phyloP scores from a whole-genome alignment of 805 yeast species.

The Lachancea lanzarotensis region DNA sequence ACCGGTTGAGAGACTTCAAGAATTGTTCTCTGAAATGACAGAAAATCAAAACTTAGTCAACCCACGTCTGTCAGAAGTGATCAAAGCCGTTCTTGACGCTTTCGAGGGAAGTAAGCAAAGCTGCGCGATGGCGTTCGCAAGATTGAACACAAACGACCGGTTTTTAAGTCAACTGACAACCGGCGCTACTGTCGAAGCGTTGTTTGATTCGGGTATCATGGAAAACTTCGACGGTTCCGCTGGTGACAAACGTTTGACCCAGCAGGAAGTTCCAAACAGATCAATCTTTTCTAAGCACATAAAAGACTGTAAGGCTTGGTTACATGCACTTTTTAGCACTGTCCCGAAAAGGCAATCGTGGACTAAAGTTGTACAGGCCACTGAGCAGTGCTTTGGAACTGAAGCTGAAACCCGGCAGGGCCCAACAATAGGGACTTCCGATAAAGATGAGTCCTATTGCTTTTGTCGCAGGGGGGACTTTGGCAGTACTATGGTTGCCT shows the following conservation, averaged over 20 bases:
- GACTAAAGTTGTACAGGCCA: conserved; percentile 1
- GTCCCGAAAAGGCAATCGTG: conserved; percentile 2
- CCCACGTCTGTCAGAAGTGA: conserved; percentile 8
- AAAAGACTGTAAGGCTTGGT: conserved; percentile 8
- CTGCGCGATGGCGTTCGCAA: conserved; percentile 13
- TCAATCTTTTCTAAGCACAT: conserved; percentile 14
- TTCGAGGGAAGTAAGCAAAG: conserved; percentile 11
- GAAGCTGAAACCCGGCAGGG: conserved; percentile 22
- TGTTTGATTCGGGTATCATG: conserved; percentile 7
- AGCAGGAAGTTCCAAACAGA: conserved; percentile 23
- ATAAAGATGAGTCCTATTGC: conserved; percentile 36
- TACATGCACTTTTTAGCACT: conserved; percentile 5
- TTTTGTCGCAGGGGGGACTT: conserved; percentile 55
- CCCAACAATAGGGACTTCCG: conserved; percentile 25
- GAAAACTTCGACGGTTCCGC: conserved; percentile 26
- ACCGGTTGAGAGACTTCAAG: conserved; percentile 10
- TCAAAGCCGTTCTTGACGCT: conserved; percentile 12
- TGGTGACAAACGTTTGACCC: conserved; percentile 29
- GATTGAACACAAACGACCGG: conserved; percentile 11
- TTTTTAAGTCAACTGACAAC: conserved; percentile 7
- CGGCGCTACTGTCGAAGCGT: neutral
- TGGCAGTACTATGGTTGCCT: conserved; percentile 56
- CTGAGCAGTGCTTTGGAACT: conserved; percentile 28
- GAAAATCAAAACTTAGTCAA: conserved; percentile 22
- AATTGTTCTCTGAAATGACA: conserved; percentile 4